phyloP scores from a whole-genome alignment of 1,284 basidiomycete species.

The Grifola frondosa region DNA sequence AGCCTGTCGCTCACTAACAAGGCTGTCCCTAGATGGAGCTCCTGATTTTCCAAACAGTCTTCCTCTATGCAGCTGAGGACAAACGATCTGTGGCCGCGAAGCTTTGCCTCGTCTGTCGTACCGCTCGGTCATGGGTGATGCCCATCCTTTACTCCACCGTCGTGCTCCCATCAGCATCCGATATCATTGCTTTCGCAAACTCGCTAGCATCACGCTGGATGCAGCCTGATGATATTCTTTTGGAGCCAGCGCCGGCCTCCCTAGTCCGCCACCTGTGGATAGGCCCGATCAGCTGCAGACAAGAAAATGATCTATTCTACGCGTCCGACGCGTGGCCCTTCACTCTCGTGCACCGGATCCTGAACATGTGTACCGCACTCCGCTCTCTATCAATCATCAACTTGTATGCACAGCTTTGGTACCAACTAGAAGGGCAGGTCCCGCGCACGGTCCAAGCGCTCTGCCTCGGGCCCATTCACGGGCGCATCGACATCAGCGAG shows the following conservation, averaged over 20 bases:
- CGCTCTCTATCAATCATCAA: slow-evolving; percentile 31
- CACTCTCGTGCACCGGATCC: slow-evolving; percentile 33
- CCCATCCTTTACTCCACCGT: slow-evolving; percentile 36
- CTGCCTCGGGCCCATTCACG: slow-evolving; percentile 37
- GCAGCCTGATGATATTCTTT: slow-evolving; percentile 14
- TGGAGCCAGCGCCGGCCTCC: slow-evolving; percentile 14
- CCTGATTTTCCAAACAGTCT: no score
- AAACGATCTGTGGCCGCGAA: slow-evolving; percentile 10
- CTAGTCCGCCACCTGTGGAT: slow-evolving; percentile 35
- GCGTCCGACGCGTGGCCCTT: slow-evolving; percentile 34
- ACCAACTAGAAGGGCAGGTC: slow-evolving; percentile 32
- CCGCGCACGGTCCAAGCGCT: slow-evolving; percentile 33
- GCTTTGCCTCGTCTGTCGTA: slow-evolving; percentile 29
- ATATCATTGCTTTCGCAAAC: slow-evolving; percentile 29
- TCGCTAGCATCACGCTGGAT: no score
- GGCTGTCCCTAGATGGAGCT: no score
- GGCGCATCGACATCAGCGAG: slow-evolving; percentile 29
- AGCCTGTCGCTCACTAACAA: no score
- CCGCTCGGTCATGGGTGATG: slow-evolving; percentile 30
- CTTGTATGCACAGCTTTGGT: slow-evolving; percentile 34
- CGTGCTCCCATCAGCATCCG: slow-evolving; percentile 25
- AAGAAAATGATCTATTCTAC: slow-evolving; percentile 32
- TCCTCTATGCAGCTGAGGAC: slow-evolving; percentile 3
- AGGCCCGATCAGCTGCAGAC: slow-evolving; percentile 24
- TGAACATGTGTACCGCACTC: slow-evolving; percentile 29